Base-by-base conservation (phyloP, 306 rosid species). In the Castanopsis chinensis region DNA sequence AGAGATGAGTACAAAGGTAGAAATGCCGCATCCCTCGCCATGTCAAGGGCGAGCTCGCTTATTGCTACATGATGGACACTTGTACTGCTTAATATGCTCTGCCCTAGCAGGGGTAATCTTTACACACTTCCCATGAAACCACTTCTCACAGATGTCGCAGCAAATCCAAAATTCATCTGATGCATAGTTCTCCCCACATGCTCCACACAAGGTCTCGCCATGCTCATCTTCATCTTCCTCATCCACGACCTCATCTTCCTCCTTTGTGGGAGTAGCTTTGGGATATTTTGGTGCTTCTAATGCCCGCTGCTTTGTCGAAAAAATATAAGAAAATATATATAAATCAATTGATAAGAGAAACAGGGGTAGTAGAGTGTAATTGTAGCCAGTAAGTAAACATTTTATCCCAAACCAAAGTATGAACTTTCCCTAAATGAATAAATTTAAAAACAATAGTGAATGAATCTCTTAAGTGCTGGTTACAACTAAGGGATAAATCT, bases 51-150 rank as follows among this genome's bases (percentile, higher is more conserved):
- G 97, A 78, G 88, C 89, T 85, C 97, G 83, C 88, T 94, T 94
- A 88, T 84, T 92, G 83, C 85, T 92, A 96, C 98, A 94, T 53
- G 98, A 89, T n/a, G 98, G 98, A 82, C 98, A 94, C 81, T 94
- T 94, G 88, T 94, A 94, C 70, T 94, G 97, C 89, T 92, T 94
- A 68, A 94, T 94, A 81, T 90, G 97, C 87, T 90, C 92, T 6
- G 98, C 98, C 87, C 89, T 90, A 13, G 98, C 94, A 3, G 97
- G 97, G 55, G 97, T 94, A 83, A 94, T 89, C 91, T 90, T 94
- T 86, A 94, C 98, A 35, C 98, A 94, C 79, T 94, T 94, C 57
- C 94, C 94, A 75, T 94, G 98, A 87, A 92, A 94, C 98, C 98
- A 94, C 57, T 81, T 90, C 92, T 94, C 97, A 2, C 98, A 94